Conservation (phyloP, 495 filamentous ascomycete species). For the Aspergillus baeticus region DNA sequence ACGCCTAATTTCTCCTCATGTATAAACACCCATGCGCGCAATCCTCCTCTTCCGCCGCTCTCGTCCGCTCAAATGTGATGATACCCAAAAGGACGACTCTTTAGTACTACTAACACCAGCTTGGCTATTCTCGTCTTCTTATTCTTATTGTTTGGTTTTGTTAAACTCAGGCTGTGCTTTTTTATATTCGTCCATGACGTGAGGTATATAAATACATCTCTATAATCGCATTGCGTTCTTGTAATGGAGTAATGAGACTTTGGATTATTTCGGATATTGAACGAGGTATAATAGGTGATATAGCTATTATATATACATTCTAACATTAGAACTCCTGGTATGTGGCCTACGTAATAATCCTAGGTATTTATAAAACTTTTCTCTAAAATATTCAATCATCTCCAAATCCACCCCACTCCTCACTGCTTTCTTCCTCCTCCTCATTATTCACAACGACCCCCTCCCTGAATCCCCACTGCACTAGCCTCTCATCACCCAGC, state of each 20-base stretch:
- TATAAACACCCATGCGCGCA: conserved; percentile 4
- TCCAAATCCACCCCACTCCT: conserved; percentile 75
- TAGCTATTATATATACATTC: no score
- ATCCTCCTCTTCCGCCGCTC: neutral
- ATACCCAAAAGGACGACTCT: conserved; percentile 39
- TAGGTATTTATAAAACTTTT: no score
- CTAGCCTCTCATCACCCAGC: conserved; percentile 72
- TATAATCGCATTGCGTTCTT: no score
- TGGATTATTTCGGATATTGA: no score
- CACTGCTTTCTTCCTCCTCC: conserved; percentile 47
- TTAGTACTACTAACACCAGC: conserved; percentile 13
- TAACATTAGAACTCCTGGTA: no score
- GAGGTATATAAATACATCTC: conserved; percentile 3
- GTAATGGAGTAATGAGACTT: no score
- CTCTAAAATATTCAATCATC: conserved; percentile 38
- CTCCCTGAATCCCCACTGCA: conserved; percentile 52
- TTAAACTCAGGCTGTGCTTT: neutral
- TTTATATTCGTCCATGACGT: conserved; percentile 1
- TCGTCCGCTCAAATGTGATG: conserved; percentile 29
- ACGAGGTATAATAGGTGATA: no score
- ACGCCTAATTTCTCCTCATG: conserved; percentile 5
- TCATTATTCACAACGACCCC: conserved; percentile 36
- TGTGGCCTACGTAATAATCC: no score
- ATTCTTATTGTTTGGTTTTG: neutral
- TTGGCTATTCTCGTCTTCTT: conserved; percentile 17